Evolutionary conservation across 139 green algal genomes (phyloP), one percentile per base, ranked within the genome.

Genomic region (Chlorella sp.): DNA sequence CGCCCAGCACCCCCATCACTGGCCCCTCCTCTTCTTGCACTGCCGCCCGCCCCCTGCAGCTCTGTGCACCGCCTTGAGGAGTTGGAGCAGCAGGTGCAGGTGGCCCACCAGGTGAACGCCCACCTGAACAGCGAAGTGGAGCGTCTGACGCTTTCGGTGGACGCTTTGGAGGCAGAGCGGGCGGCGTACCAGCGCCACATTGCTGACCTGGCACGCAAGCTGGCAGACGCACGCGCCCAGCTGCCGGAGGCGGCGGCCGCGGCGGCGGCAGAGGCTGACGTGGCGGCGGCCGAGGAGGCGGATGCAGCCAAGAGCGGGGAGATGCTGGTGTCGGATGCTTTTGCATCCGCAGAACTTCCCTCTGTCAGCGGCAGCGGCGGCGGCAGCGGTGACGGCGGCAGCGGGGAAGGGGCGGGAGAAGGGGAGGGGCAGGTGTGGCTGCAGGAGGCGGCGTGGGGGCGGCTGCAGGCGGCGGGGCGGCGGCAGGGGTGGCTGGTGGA

Each of bases 121-220:
- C 90, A 95, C 39, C 85, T 95, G 1, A 94, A 94, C 71, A 48
- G 26, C 28, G 89, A 92, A 57, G 76, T 92, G 48, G 89, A 92
- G 75, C 66, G 81, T 36, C 85, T 92, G 7, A 92, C 84, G 36
- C 34, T 61, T 7, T 18, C 34, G 7, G 75, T 87, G 71, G 84
- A 87, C 14, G 36, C 69, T 53, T 57, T 91, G 30, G 32, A 84
- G 36, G 24, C 42, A 26, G 88, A 89, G 69, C 73, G 73, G 36
- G 30, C 30, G 0, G 88, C 82, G 0, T 91, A 42, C 39, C 32
- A 84, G 71, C 37, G 36, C n/a, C 81, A 87, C n/a, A 85, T 91
- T 36, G 66, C 53, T 11, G 28, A 61, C 71, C 36, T 91, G 28
- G 81, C 81, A 30, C 60, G 60, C 2, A 85, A 88, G 53, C 82